phyloP scores from a whole-genome alignment of 2,329 filamentous ascomycete species.

The Fusarium equiseti region DNA sequence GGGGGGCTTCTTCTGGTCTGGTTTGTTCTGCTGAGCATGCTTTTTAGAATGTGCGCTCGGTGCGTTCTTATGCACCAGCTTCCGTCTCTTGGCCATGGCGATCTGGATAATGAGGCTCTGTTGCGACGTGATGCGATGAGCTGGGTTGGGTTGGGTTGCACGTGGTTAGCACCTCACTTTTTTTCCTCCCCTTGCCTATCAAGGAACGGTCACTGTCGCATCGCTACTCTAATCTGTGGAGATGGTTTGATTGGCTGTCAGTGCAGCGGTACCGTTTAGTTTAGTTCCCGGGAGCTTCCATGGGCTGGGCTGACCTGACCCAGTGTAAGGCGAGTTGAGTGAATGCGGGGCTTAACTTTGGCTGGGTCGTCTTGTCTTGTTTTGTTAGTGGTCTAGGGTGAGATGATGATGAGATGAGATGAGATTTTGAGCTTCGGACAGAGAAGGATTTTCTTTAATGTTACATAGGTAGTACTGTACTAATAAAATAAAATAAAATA shows the following conservation, averaged over 20 bases:
- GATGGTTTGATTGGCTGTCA: conserved; percentile 38
- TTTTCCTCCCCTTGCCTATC: conserved; percentile 3
- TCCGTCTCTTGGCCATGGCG: conserved; percentile 59
- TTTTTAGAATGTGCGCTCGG: conserved; percentile 38
- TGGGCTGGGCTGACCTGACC: conserved; percentile 14
- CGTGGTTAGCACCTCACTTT: conserved; percentile 10
- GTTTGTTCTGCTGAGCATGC: conserved; percentile 32
- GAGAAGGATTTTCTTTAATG: background rate
- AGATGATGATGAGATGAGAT: background rate
- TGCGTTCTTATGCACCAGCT: conserved; percentile 51
- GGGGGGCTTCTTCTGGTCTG: conserved; percentile 36
- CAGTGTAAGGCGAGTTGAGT: conserved; percentile 30
- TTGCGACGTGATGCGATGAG: conserved; percentile 24
- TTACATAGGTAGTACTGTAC: too few relatives aligned
- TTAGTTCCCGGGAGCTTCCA: conserved; percentile 47
- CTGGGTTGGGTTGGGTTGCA: background rate
- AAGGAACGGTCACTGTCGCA: conserved; percentile 13
- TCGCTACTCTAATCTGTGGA: conserved; percentile 6
- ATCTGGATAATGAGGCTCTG: conserved; percentile 8
- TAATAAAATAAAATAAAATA: too few relatives aligned
- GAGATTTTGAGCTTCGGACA: background rate
- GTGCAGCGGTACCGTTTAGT: conserved; percentile 32
- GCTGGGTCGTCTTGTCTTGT: background rate
- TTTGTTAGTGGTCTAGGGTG: conserved; percentile 23
- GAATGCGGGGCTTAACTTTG: conserved; percentile 39